A percentile compares a stretch with the other conserved stretches of the same genome.
phyloP scores from a whole-genome alignment of 495 filamentous ascomycete species.

The Xylaria venustula region DNA sequence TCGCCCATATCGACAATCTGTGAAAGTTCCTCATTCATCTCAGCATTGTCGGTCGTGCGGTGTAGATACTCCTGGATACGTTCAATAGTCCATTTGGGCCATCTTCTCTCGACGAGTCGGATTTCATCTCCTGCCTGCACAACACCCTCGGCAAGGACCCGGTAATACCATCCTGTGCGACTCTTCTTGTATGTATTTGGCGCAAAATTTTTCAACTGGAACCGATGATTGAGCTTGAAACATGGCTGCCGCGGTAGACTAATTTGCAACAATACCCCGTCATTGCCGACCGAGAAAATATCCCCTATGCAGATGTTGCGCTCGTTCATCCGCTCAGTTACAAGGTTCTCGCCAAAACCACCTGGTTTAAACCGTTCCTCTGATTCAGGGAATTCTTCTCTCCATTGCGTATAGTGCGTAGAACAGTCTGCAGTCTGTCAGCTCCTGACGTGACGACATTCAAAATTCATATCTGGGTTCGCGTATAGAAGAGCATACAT shows the following conservation, averaged over 20 bases:
- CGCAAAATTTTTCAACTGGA: slow-evolving; percentile 54
- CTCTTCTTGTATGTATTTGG: slow-evolving; percentile 48
- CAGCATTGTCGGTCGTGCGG: slow-evolving; percentile 40
- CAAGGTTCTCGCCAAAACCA: slow-evolving; percentile 60
- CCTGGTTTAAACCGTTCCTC: slow-evolving; percentile 46
- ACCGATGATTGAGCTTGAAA: slow-evolving; percentile 59
- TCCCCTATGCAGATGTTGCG: slow-evolving; percentile 60
- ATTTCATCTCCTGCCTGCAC: slow-evolving; percentile 49
- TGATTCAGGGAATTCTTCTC: slow-evolving; percentile 40
- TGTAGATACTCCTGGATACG: slow-evolving; percentile 56
- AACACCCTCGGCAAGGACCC: slow-evolving; percentile 46
- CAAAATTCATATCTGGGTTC: background rate
- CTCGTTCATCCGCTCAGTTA: slow-evolving; percentile 51
- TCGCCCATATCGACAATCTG: slow-evolving; percentile 46
- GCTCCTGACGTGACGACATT: no score
- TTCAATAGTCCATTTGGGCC: slow-evolving; percentile 56
- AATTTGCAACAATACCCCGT: slow-evolving; percentile 41
- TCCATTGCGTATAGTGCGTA: slow-evolving; percentile 52
- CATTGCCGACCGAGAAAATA: slow-evolving; percentile 39
- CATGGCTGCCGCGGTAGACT: slow-evolving; percentile 53
- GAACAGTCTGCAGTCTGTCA: slow-evolving; percentile 41
- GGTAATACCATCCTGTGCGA: slow-evolving; percentile 58
- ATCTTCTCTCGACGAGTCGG: slow-evolving; percentile 38
- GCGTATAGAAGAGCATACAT: slow-evolving; percentile 32
- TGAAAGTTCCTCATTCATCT: slow-evolving; percentile 45